These are phyloP conservation scores for Podospora conica DNA, from an alignment of 495 filamentous ascomycete species.

Conservation along the genomic window DNA sequence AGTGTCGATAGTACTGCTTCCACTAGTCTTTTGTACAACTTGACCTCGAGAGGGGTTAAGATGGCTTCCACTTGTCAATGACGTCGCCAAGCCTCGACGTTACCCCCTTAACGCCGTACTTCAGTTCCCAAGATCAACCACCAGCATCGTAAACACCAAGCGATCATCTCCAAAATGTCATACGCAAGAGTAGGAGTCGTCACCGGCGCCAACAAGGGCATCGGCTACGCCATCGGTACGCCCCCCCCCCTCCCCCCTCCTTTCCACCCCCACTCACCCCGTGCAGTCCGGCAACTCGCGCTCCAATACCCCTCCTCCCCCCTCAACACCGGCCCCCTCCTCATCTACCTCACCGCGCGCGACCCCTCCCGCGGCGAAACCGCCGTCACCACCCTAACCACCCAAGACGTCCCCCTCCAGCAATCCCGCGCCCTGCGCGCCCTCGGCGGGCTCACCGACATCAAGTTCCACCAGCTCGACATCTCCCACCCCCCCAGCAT, in stretches of 20 bases:
- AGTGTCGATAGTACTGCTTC: too few species aligned
- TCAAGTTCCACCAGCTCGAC: constrained; percentile 7
- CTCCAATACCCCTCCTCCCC: constrained; percentile 5
- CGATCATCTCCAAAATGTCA: neutral
- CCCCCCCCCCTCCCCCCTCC: neutral
- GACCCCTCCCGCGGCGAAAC: neutral
- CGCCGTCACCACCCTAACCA: neutral
- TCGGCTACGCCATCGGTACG: constrained; percentile 5
- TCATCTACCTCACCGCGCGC: constrained; percentile 7
- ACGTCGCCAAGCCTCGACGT: neutral
- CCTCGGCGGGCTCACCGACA: neutral
- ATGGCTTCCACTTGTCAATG: neutral
- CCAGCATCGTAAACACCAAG: neutral
- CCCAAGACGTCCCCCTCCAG: neutral
- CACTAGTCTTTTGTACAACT: neutral
- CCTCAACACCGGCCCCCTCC: neutral
- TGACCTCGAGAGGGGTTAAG: neutral
- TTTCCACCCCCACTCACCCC: neutral
- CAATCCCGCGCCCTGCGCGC: constrained; percentile 1
- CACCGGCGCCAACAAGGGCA: constrained; percentile 10
- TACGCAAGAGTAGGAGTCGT: constrained; percentile 6
- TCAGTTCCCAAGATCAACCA: neutral
- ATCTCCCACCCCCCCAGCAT: neutral
- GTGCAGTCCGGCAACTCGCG: constrained; percentile 8
- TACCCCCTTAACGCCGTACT: neutral